phyloP scores from a whole-genome alignment of 1,284 basidiomycete genomes.

The Fistulinella cinereoalba region DNA sequence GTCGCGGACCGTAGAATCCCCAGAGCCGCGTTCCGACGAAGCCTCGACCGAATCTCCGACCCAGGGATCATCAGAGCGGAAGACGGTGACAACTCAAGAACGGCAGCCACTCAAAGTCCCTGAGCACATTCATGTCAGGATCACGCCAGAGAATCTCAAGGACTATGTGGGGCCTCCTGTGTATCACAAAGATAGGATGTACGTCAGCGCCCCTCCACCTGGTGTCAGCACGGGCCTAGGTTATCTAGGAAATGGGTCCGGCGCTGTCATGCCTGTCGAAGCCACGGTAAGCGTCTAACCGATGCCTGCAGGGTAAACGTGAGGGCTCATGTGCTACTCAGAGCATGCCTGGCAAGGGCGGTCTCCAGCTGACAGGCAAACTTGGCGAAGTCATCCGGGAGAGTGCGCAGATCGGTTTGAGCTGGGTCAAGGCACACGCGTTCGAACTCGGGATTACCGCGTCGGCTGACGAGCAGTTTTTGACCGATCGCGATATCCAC shows the following conservation, averaged over 20 bases:
- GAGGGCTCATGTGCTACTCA: constrained; percentile 29
- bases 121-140: constrained; percentile 72
- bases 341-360: constrained; percentile 92
- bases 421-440: constrained; percentile 92
- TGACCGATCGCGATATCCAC: constrained; percentile 85
- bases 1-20: constrained; percentile 38
- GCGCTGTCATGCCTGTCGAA: constrained; percentile 97
- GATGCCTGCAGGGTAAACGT: not conserved
- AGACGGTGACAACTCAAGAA: constrained; percentile 70
- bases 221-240: constrained; percentile 95
- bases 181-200: constrained; percentile 95
- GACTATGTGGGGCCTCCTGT: constrained; percentile 96
- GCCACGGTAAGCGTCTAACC: constrained; percentile 62
- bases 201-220: constrained; percentile 76
- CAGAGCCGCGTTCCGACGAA: constrained; percentile 36
- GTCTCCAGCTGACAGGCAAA: constrained; percentile 91
- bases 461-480: constrained; percentile 67
- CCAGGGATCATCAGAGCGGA: constrained; percentile 36
- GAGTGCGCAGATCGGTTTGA: constrained; percentile 90
- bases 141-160: constrained; percentile 86
- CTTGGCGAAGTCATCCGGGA: constrained; percentile 97
- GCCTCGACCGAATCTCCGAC: constrained; percentile 15
- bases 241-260: constrained; percentile 94
- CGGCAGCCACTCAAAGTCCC: constrained; percentile 85
- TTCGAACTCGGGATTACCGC: constrained; percentile 84